Base-by-base conservation (phyloP, 495 filamentous ascomycete species). In the Cercophora sp. region DNA sequence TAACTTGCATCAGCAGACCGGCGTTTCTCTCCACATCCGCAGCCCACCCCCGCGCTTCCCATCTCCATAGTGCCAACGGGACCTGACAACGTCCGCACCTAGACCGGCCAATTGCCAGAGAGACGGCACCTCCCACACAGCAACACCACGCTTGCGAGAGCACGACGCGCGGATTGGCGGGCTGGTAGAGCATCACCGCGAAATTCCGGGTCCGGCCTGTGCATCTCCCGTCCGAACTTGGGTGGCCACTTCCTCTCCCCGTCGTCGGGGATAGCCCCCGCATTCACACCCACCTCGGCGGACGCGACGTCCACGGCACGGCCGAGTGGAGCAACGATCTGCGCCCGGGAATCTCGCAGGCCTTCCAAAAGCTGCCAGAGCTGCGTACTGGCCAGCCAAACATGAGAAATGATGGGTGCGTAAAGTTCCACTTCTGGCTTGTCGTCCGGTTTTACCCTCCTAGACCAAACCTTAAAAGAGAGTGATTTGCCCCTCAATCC, bases 1-100 rank as follows among this genome's bases (percentile, higher is more conserved):
- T 56, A 62, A 43, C 54, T 44, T 57, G 51, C 48, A 41, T 46
- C 61, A 52, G 53, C 46, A 56, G 47, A 51, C 34, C 27, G 48
- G 57, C 32, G 51, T 41, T 47, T 31, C 51, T 60, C 42, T 48
- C 52, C 52, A 20, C 52, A 49, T 39, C 35, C 39, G 27, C 46
- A 52, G 23, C 23, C 39, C 37, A 29, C 29, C 37, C 53, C 53
- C 37, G 48, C 48, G 39, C 39, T 36, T 15, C 23, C 36, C 32
- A 20, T 22, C 35, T 9, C 25, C 31, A 36, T 29, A 23, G 35
- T 29, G 27, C 50, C 31, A 9, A 51, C 23, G 3, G 24, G 32
- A 16, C 37, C 18, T 44, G 25, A 23, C 27, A 16, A 24, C 16
- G 6, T 15, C 36, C 22, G 1, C 48, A 22, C 9, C 39, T 10